These are phyloP conservation scores for Phytophthora agathidicida DNA, from an alignment of 352 stramenopile species.

Conservation along the genomic window DNA sequence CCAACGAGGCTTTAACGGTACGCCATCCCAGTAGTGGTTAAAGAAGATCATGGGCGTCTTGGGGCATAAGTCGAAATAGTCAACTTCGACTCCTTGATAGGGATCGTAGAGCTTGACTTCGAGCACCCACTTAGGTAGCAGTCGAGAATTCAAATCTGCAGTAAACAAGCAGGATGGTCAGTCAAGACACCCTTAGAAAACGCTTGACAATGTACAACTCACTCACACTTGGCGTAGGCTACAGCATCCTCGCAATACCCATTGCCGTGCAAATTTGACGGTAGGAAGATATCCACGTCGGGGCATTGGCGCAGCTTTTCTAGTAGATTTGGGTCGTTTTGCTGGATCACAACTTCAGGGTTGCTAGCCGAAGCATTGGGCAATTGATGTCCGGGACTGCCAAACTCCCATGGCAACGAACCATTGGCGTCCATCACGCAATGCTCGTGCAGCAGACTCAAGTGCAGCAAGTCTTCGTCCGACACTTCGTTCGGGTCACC, in stretches of 20 bases:
- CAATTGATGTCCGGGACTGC: conserved; percentile 29
- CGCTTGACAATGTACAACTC: too few species aligned
- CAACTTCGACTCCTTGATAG: conserved; percentile 16
- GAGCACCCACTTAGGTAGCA: conserved; percentile 41
- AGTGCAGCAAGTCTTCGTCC: conserved; percentile 29
- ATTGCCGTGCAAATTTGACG: conserved; percentile 36
- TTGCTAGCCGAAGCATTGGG: conserved; percentile 23
- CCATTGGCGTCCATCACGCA: conserved; percentile 27
- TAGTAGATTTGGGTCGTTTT: conserved; percentile 29
- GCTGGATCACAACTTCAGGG: conserved; percentile 23
- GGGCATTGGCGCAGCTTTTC: conserved; percentile 43
- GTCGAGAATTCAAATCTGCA: conserved; percentile 37
- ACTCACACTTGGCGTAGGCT: conserved; percentile 55
- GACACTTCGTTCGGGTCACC: conserved; percentile 20
- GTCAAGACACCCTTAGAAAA: neutral
- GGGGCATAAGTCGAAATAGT: conserved; percentile 68
- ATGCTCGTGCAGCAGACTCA: conserved; percentile 40
- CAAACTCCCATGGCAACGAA: conserved; percentile 39
- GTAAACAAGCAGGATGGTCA: conserved; percentile 1
- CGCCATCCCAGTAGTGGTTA: conserved; percentile 61
- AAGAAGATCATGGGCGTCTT: conserved; percentile 58
- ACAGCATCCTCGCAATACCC: conserved; percentile 62
- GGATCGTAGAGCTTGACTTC: conserved; percentile 33
- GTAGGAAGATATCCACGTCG: conserved; percentile 58
- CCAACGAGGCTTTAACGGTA: conserved; percentile 20